phyloP scores from a whole-genome alignment of 2,329 filamentous ascomycete species.

The Thermoascus crustaceus region DNA sequence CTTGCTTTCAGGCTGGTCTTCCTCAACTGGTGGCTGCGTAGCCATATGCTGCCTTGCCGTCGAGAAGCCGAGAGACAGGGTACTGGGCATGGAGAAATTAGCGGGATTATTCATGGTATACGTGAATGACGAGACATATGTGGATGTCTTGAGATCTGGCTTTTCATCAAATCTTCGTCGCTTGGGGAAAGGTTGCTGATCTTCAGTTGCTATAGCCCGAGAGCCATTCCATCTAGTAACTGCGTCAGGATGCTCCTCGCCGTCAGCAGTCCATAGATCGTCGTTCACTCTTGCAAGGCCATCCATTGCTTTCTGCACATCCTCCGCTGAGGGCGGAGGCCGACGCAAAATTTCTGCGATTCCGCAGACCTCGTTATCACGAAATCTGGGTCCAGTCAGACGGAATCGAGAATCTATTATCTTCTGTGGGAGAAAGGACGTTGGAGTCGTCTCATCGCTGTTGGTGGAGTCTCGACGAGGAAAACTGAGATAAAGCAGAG shows the following conservation, averaged over 20 bases:
- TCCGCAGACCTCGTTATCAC: slow-evolving; percentile 52
- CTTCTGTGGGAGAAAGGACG: slow-evolving; percentile 59
- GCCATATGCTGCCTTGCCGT: slow-evolving; percentile 50
- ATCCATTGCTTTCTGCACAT: slow-evolving; percentile 43
- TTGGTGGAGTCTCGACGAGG: slow-evolving; percentile 59
- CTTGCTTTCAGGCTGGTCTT: slow-evolving; percentile 6
- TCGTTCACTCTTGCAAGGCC: slow-evolving; percentile 55
- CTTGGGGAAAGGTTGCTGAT: slow-evolving; percentile 19
- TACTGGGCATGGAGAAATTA: slow-evolving; percentile 29
- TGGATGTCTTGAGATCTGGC: slow-evolving; percentile 16
- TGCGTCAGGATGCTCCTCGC: slow-evolving; percentile 38
- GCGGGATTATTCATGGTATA: slow-evolving; percentile 55
- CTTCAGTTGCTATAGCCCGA: slow-evolving; percentile 8
- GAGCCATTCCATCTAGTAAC: slow-evolving; percentile 31
- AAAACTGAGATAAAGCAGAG: slow-evolving; percentile 75
- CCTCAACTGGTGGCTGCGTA: slow-evolving; percentile 16
- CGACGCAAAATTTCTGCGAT: slow-evolving; percentile 65
- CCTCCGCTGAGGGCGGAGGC: slow-evolving; percentile 47
- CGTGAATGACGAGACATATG: slow-evolving; percentile 34
- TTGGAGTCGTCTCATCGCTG: slow-evolving; percentile 56
- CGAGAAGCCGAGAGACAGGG: slow-evolving; percentile 50
- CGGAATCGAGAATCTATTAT: slow-evolving; percentile 47
- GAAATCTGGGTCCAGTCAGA: slow-evolving; percentile 61
- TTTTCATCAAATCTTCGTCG: slow-evolving; percentile 20
- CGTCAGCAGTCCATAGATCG: slow-evolving; percentile 59